Conservation (phyloP, 306 rosid genomes). For the Vicia sativa region DNA sequence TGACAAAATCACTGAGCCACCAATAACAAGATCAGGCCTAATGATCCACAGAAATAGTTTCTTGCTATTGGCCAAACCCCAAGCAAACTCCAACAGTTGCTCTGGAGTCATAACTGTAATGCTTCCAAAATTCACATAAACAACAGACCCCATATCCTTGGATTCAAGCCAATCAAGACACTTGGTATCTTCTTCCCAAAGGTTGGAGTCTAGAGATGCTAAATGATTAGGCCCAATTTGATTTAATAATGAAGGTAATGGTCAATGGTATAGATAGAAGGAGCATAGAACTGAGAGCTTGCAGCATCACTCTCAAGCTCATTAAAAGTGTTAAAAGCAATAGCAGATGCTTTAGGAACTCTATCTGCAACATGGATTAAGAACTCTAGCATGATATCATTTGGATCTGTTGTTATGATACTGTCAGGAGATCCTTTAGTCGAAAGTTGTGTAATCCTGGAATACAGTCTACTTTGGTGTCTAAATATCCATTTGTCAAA, state of each 20-base stretch:
- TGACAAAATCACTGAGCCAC: background rate
- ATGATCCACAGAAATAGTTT: constrained; percentile 30
- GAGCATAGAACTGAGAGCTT: background rate
- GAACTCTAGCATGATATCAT: constrained; percentile 1
- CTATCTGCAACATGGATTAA: background rate
- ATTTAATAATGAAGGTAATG: constrained; percentile 7
- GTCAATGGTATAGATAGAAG: constrained; percentile 7
- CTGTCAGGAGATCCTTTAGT: constrained; percentile 12
- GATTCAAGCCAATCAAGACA: constrained; percentile 32
- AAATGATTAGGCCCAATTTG: background rate
- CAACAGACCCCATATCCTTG: background rate
- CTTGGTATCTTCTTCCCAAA: constrained; percentile 26
- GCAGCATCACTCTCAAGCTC: constrained; percentile 27
- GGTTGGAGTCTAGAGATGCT: constrained; percentile 4
- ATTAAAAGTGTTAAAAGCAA: constrained; percentile 27
- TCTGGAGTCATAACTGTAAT: background rate
- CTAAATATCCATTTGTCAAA: constrained; percentile 23
- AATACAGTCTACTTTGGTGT: constrained; percentile 28
- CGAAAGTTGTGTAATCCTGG: constrained; percentile 25
- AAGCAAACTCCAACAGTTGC: constrained; percentile 22
- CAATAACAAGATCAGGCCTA: constrained; percentile 34
- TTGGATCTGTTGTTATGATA: constrained; percentile 26
- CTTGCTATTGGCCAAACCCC: constrained; percentile 40
- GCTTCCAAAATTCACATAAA: constrained; percentile 36
- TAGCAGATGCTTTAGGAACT: background rate